phyloP scores from a whole-genome alignment of 306 rosid genomes.

The Hippophae tibetana region DNA sequence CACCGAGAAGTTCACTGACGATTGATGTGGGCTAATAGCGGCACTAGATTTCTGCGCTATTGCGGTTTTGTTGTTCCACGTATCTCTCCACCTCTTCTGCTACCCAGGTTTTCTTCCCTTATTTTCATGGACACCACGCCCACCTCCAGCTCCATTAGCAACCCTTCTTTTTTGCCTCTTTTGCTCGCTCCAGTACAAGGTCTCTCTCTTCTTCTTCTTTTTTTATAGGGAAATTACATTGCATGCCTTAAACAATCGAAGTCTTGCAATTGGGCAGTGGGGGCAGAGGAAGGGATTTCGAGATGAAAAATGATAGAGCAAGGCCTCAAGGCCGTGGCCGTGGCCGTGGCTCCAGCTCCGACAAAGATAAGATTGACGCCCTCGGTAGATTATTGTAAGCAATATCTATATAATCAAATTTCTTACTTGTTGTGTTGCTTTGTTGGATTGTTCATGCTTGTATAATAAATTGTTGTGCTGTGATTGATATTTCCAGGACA shows the following conservation, averaged over 20 bases:
- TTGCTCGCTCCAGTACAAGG: constrained; percentile 39
- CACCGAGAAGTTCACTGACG: background rate
- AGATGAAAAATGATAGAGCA: constrained; percentile 38
- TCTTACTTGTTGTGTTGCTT: background rate
- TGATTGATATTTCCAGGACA: constrained; percentile 39
- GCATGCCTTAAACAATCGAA: background rate
- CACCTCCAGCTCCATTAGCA: constrained; percentile 8
- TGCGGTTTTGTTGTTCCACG: constrained; percentile 33
- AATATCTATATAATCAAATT: background rate
- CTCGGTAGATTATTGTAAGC: constrained; percentile 94
- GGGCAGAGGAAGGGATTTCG: constrained; percentile 42
- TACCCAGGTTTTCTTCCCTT: constrained; percentile 1
- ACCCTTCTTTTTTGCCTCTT: constrained; percentile 29
- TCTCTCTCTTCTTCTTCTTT: constrained; percentile 5
- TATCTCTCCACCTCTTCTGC: constrained; percentile 14
- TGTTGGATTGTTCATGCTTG: background rate
- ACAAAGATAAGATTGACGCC: constrained; percentile 78
- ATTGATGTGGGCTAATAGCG: constrained; percentile 34
- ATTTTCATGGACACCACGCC: constrained; percentile 31
- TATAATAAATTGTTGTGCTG: background rate
- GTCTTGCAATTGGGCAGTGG: constrained; percentile 21
- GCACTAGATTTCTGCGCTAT: constrained; percentile 33
- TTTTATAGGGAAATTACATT: no score
- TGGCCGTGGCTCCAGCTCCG: constrained; percentile 36
- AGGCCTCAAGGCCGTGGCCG: constrained; percentile 47